Percentiles rank a stretch among this genome's conserved stretches.
phyloP scores from a whole-genome alignment of 2,329 filamentous ascomycete genomes.

The Colletotrichum noveboracense region DNA sequence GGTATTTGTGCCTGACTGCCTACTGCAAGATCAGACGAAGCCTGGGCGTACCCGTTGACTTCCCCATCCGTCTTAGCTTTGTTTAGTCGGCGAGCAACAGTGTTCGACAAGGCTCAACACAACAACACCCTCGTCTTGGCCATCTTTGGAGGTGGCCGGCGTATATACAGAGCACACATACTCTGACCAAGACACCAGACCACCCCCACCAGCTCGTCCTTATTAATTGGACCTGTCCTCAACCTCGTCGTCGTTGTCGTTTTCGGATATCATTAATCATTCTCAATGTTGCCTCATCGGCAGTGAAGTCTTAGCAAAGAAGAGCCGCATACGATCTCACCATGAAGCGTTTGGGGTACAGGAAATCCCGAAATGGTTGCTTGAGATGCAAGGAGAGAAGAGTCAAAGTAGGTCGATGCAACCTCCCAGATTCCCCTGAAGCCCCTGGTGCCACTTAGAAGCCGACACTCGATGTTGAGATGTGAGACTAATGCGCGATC shows the following conservation, averaged over 20 bases:
- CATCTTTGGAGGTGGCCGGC: neutral
- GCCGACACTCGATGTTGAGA: neutral
- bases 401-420: slow-evolving; percentile 34
- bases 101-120: slow-evolving; percentile 14
- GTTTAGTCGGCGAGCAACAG: neutral
- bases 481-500: neutral
- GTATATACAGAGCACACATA: slow-evolving; percentile 14
- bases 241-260: slow-evolving; percentile 12
- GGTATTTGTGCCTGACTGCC: neutral
- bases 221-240: slow-evolving; percentile 10
- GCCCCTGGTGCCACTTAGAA: neutral
- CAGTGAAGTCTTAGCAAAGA: neutral
- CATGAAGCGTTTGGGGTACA: slow-evolving; percentile 37
- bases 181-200: neutral
- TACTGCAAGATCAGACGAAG: slow-evolving; percentile 5
- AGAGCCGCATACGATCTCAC: neutral
- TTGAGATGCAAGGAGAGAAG: slow-evolving; percentile 38
- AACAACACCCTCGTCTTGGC: neutral
- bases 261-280: neutral
- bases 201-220: slow-evolving; percentile 12
- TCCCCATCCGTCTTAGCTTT: neutral
- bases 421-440: neutral
- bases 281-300: neutral
- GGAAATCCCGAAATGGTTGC: slow-evolving; percentile 39
- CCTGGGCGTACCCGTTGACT: neutral